These are phyloP conservation scores for Populus hybrid DNA, from an alignment of 441 rosid species.

Conservation along the genomic window DNA sequence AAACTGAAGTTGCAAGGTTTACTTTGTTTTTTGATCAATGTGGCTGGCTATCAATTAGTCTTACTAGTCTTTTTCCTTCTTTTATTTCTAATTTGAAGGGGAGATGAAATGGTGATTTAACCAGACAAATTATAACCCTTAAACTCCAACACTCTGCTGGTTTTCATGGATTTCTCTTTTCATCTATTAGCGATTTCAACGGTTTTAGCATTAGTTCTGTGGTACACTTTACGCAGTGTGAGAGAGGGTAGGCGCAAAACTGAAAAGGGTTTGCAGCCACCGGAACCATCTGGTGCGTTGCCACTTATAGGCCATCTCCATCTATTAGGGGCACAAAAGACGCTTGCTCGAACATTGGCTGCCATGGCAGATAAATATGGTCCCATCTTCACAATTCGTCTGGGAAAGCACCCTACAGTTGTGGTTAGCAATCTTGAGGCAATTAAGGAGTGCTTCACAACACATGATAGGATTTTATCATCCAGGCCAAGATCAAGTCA, in stretches of 20 bases:
- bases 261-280: background rate
- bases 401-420: constrained; percentile 8
- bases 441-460: constrained; percentile 19
- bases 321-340: background rate
- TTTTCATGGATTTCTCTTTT: background rate
- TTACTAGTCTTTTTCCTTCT: too few species aligned
- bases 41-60: too few species aligned
- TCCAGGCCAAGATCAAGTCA: constrained; percentile 17
- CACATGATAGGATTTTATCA: constrained; percentile 16
- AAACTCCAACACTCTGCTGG: too few species aligned
- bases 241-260: background rate
- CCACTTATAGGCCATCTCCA: constrained; percentile 25
- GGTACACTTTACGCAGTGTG: background rate
- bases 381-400: constrained; percentile 15
- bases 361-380: constrained; percentile 12
- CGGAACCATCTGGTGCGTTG: constrained; percentile 10
- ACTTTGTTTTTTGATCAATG: too few species aligned
- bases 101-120: too few species aligned
- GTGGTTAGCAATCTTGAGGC: constrained; percentile 12
- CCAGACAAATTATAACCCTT: too few species aligned
- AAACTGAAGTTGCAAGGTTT: too few species aligned
- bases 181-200: background rate
- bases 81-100: too few species aligned
- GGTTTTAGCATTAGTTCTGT: background rate
- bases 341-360: constrained; percentile 11